phyloP scores from a whole-genome alignment of 768 basidiomycete genomes.

The Russula griseocarnosa region DNA sequence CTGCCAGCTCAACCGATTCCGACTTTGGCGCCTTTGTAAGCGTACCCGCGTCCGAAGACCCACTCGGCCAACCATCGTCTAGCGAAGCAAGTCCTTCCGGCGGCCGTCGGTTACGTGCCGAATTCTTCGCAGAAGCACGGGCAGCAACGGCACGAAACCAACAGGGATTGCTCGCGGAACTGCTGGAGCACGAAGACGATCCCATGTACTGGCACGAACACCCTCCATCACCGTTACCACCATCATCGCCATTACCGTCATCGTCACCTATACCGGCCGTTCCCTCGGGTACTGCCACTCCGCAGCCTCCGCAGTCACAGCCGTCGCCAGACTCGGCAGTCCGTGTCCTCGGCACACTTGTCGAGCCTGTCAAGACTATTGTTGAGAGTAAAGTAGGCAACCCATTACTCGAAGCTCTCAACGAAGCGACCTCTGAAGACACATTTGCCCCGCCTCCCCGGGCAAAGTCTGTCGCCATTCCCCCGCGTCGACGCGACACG shows the following conservation, averaged over 20 bases:
- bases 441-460: constrained; percentile 3
- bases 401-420: constrained; percentile 23
- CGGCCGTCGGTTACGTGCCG: neutral
- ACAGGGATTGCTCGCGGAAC: constrained; percentile 56
- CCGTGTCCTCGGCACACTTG: neutral
- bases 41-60: constrained; percentile 51
- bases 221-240: neutral
- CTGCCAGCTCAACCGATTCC: constrained; percentile 31
- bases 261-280: constrained; percentile 2
- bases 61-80: constrained; percentile 34
- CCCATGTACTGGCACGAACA: constrained; percentile 49
- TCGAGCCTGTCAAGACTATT: neutral
- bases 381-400: neutral
- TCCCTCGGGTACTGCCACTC: constrained; percentile 19
- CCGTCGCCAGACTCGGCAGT: neutral
- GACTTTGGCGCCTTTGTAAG: constrained; percentile 64
- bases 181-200: constrained; percentile 64
- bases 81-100: neutral
- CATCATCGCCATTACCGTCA: constrained; percentile 6
- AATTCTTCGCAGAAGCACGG: constrained; percentile 55
- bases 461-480: constrained; percentile 7
- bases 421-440: constrained; percentile 20
- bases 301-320: constrained; percentile 21
- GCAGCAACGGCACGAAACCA: constrained; percentile 49
- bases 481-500: constrained; percentile 8